phyloP scores from a whole-genome alignment of 1,139 yeast genomes.

The Trichomonascaceae sp. region DNA sequence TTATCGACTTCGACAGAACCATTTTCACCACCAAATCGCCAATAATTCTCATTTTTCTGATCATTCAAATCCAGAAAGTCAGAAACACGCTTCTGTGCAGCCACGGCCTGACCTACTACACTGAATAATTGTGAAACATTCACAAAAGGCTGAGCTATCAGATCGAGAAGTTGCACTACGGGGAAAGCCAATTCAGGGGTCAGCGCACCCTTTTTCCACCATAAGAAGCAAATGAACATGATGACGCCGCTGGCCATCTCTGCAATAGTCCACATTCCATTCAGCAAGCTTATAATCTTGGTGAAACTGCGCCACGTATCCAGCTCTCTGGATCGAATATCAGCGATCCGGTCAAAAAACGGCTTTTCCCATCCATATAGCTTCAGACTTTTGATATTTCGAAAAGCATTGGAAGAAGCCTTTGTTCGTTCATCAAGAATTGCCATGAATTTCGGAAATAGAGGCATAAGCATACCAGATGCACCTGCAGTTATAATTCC shows the following conservation, averaged over 20 bases:
- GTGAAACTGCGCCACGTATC: slow-evolving; percentile 31
- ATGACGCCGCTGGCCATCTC: slow-evolving; percentile 40
- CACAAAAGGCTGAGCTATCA: slow-evolving; percentile 59
- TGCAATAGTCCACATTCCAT: slow-evolving; percentile 31
- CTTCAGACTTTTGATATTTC: slow-evolving; percentile 57
- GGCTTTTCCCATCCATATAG: slow-evolving; percentile 65
- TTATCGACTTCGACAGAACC: neutral
- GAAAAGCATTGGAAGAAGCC: slow-evolving; percentile 48
- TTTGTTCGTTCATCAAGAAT: slow-evolving; percentile 13
- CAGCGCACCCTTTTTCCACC: slow-evolving; percentile 51
- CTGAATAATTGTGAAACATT: slow-evolving; percentile 54
- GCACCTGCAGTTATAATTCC: neutral
- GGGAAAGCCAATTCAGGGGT: slow-evolving; percentile 65
- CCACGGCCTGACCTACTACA: slow-evolving; percentile 43
- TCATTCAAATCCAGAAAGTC: neutral
- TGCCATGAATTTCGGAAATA: neutral
- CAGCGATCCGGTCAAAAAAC: slow-evolving; percentile 40
- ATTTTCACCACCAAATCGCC: slow-evolving; percentile 33
- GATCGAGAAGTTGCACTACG: slow-evolving; percentile 37
- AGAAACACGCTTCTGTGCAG: neutral
- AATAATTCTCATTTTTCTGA: neutral
- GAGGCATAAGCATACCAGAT: neutral
- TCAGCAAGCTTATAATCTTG: neutral
- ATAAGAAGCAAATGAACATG: slow-evolving; percentile 51
- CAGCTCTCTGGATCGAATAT: slow-evolving; percentile 41